Evolutionary conservation across 2,329 filamentous ascomycete genomes (phyloP), one percentile per base, ranked within the genome.

Genomic region (Pyricularia pennisetigena): DNA sequence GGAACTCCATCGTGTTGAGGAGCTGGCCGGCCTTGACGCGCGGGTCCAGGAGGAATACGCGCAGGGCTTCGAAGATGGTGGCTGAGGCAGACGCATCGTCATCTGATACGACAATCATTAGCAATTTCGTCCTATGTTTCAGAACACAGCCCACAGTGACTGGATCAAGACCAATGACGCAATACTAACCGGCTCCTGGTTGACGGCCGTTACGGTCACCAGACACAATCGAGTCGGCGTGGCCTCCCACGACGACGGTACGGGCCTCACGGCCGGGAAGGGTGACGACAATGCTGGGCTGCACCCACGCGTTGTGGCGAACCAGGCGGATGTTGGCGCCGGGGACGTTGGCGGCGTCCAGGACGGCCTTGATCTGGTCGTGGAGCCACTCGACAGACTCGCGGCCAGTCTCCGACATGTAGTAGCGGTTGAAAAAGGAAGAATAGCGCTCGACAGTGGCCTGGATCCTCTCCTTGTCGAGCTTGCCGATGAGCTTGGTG

Each of bases 211-310:
- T 81, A 1, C 90, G 90, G 8, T 92, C 79, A 74, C 92, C 96
- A 64, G 97, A 84, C 79, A 98, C 98, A 80, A 97, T 96, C 73
- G 92, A 96, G 78, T 98, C 94, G 77, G 97, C 93, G 78, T 97
- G 94, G 0, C 94, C 93, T 67, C 94, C 94, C 72, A 97, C 90
- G 26, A 97, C 89, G 30, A 96, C 85, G 0, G 94, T 97, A 78
- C 90, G 90, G 75, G 95, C 89, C 69, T 86, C 90, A 81, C 91
- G 86, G 68, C 94, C 94, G 0, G 94, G 94, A 65, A 98, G 93
- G 8, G 90, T 94, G 28, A 93, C 94, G 75, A 98, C 96, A 75
- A 98, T 90, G 71, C 90, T 94, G 79, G 90, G 90, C 76, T 98
- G 94, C 70, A 90, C 89, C 94, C 94, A 98, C 0, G 88, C 79